Conservation (phyloP, 495 filamentous ascomycete genomes). For the Coniosporium apollinis region DNA sequence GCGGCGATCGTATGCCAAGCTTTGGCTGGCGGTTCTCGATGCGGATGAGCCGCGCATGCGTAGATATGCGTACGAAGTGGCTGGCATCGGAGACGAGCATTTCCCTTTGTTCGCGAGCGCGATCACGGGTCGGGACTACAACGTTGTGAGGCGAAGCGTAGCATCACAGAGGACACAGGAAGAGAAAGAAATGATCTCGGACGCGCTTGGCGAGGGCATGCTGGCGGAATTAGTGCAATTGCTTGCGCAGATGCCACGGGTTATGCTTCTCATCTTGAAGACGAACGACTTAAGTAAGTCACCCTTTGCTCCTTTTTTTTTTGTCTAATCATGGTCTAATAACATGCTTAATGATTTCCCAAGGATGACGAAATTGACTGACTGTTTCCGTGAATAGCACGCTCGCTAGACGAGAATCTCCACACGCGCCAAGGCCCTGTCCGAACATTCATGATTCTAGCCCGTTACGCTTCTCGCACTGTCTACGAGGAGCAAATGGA, state of each 20-base stretch:
- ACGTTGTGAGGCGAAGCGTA: slow-evolving; percentile 44
- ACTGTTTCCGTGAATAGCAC: slow-evolving; percentile 41
- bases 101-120: slow-evolving; percentile 93
- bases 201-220: slow-evolving; percentile 72
- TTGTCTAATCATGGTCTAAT: slow-evolving; percentile 4
- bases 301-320: slow-evolving; percentile 1
- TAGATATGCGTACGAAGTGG: slow-evolving; percentile 73
- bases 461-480: slow-evolving; percentile 75
- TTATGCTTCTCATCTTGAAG: slow-evolving; percentile 91
- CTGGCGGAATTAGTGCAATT: slow-evolving; percentile 75
- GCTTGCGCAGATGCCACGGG: slow-evolving; percentile 71
- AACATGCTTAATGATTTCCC: no score
- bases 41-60: slow-evolving; percentile 71
- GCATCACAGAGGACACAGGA: slow-evolving; percentile 41
- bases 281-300: slow-evolving; percentile 83
- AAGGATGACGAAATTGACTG: no score
- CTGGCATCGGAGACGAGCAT: slow-evolving; percentile 75
- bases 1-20: slow-evolving; percentile 79
- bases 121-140: slow-evolving; percentile 88
- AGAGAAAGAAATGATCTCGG: slow-evolving; percentile 70
- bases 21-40: slow-evolving; percentile 93
- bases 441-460: slow-evolving; percentile 83
- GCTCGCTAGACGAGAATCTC: slow-evolving; percentile 84
- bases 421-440: slow-evolving; percentile 79
- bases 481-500: slow-evolving; percentile 83